Evolutionary conservation across 192 early-diverging fungal species (phyloP).

Genomic region (Backusella circina): DNA sequence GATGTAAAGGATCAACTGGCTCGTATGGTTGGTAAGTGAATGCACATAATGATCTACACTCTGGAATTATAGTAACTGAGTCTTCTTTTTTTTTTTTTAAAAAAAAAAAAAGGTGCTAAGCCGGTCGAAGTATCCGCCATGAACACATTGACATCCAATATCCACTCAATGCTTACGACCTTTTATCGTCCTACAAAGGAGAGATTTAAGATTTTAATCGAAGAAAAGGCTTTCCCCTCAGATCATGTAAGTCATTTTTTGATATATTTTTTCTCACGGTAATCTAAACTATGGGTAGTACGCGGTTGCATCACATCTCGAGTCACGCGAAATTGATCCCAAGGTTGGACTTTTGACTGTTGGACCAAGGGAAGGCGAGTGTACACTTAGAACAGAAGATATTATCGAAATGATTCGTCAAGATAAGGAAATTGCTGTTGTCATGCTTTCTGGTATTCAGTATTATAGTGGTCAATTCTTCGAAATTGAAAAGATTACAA

Average conservation of each 20-base stretch:
- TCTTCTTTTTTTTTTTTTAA: no score
- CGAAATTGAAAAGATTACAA: slow-evolving; percentile 82
- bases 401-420: slow-evolving; percentile 72
- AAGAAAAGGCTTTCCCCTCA: slow-evolving; percentile 91
- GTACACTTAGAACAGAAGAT: slow-evolving; percentile 69
- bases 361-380: slow-evolving; percentile 70
- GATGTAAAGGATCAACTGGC: slow-evolving; percentile 69
- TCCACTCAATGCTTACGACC: slow-evolving; percentile 87
- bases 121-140: slow-evolving; percentile 83
- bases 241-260: slow-evolving; percentile 63
- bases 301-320: slow-evolving; percentile 85
- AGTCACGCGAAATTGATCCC: slow-evolving; percentile 77
- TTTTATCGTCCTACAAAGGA: slow-evolving; percentile 84
- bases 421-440: slow-evolving; percentile 78
- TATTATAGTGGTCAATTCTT: slow-evolving; percentile 93
- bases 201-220: slow-evolving; percentile 86
- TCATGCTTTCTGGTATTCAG: slow-evolving; percentile 88
- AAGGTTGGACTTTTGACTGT: slow-evolving; percentile 68
- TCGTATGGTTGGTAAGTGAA: slow-evolving; percentile 66
- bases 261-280: background rate
- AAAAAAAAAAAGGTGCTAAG: slow-evolving; percentile 56
- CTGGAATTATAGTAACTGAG: background rate
- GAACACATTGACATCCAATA: slow-evolving; percentile 89
- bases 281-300: slow-evolving; percentile 46
- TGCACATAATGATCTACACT: background rate